Evolutionary conservation across 371 early-diverging fungal genomes (phyloP).

Genomic region (Apophysomyces variabilis): DNA sequence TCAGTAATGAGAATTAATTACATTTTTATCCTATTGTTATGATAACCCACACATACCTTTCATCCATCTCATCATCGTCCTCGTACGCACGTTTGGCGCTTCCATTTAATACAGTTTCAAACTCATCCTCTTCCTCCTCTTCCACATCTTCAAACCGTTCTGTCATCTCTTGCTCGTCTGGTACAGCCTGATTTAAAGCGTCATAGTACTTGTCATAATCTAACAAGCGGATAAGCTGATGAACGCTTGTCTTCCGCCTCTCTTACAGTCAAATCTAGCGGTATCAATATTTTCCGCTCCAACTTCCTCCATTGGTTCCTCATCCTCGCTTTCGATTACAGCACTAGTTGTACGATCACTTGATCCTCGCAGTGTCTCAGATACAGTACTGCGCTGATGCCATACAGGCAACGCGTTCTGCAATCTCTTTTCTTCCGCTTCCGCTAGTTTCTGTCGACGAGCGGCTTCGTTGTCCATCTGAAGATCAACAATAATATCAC

Average conservation of each 20-base stretch:
- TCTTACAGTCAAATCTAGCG: slow-evolving; percentile 58
- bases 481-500: slow-evolving; percentile 80
- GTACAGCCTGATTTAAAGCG: slow-evolving; percentile 32
- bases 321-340: slow-evolving; percentile 28
- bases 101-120: slow-evolving; percentile 27
- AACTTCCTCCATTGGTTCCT: slow-evolving; percentile 49
- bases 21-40: slow-evolving; percentile 9
- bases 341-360: slow-evolving; percentile 23
- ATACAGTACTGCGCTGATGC: slow-evolving; percentile 78
- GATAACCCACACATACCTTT: slow-evolving; percentile 25
- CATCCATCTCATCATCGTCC: slow-evolving; percentile 38
- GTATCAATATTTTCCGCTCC: slow-evolving; percentile 43
- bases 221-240: slow-evolving; percentile 11
- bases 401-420: slow-evolving; percentile 85
- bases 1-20: slow-evolving; percentile 14
- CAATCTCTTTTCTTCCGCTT: slow-evolving; percentile 73
- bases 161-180: slow-evolving; percentile 10
- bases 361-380: slow-evolving; percentile 45
- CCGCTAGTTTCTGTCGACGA: slow-evolving; percentile 67
- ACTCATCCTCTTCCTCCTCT: slow-evolving; percentile 40
- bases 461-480: slow-evolving; percentile 78
- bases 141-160: slow-evolving; percentile 20
- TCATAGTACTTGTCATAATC: slow-evolving; percentile 54
- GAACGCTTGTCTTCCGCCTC: background rate
- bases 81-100: slow-evolving; percentile 19